A percentile compares a stretch with the other conserved stretches of the same genome.
Conservation (phyloP, 805 yeast species). For the Pichia phayaonensis region DNA sequence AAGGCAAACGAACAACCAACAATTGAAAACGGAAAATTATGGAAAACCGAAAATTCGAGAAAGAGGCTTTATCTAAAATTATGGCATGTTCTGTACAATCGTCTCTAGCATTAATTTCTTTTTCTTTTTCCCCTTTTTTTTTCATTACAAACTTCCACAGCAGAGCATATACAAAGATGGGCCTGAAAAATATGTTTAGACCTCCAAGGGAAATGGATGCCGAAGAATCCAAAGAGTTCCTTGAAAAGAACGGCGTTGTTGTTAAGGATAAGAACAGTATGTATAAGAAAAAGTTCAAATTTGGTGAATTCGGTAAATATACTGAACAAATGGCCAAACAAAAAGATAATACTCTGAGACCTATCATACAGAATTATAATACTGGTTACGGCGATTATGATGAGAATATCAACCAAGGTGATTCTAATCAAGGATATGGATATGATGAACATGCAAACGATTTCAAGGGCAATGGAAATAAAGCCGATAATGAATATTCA, state of each 20-base stretch:
- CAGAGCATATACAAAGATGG: slow-evolving; percentile 29
- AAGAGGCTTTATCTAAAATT: background rate
- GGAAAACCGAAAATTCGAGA: background rate
- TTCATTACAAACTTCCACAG: background rate
- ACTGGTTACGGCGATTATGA: slow-evolving; percentile 13
- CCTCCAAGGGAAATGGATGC: slow-evolving; percentile 42
- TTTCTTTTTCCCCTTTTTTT: background rate
- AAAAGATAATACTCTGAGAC: slow-evolving; percentile 15
- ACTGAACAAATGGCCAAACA: slow-evolving; percentile 32
- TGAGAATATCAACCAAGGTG: slow-evolving; percentile 10
- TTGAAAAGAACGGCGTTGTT: slow-evolving; percentile 35
- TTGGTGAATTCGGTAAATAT: slow-evolving; percentile 41
- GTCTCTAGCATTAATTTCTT: background rate
- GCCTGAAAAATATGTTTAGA: slow-evolving; percentile 40
- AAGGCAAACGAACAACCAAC: background rate
- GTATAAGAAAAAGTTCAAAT: slow-evolving; percentile 31
- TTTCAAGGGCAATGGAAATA: slow-evolving; percentile 3
- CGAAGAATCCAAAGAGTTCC: slow-evolving; percentile 33
- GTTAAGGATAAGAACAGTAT: slow-evolving; percentile 27
- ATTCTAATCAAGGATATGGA: slow-evolving; percentile 19
- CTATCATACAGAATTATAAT: slow-evolving; percentile 7
- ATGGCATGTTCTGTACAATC: background rate
- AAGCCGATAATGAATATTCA: background rate
- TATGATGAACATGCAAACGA: slow-evolving; percentile 15
- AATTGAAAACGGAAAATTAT: too few species aligned